A percentile compares a stretch with the other conserved stretches of the same genome.
Conservation (phyloP, 73 alveolate species). For the Tetrahymena borealis region DNA sequence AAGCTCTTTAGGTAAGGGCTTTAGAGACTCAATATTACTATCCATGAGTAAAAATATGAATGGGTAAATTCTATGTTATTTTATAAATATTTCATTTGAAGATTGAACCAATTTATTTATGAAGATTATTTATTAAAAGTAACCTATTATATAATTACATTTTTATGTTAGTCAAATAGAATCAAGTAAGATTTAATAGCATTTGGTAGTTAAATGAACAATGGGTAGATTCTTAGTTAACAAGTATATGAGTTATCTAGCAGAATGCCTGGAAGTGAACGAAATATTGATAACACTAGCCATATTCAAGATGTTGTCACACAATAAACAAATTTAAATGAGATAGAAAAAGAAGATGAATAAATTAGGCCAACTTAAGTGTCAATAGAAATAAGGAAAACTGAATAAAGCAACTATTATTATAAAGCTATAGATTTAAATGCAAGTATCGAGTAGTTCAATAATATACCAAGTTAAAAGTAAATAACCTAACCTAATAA, state of each 20-base stretch:
- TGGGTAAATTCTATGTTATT: conserved; percentile 7
- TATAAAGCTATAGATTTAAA: background rate
- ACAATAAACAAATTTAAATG: background rate
- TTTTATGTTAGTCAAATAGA: background rate
- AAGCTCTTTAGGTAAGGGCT: conserved; percentile 15
- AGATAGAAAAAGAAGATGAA: background rate
- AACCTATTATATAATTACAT: no score
- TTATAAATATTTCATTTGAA: no score
- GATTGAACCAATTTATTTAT: no score
- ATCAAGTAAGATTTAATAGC: background rate
- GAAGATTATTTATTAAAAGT: no score
- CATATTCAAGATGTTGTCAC: background rate
- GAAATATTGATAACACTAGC: background rate
- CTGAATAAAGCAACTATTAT: background rate
- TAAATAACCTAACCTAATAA: background rate
- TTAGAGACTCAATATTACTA: conserved; percentile 2
- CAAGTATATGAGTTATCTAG: background rate
- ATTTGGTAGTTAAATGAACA: background rate
- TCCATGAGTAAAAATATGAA: conserved; percentile 16
- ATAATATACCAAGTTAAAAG: no score
- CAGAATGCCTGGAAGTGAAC: background rate
- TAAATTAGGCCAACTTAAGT: background rate
- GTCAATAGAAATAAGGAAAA: background rate
- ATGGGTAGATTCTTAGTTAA: background rate
- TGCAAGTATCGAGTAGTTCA: background rate